These are phyloP conservation scores for Globisporangium alternatum DNA, from an alignment of 352 stramenopile genomes.

Conservation along the genomic window DNA sequence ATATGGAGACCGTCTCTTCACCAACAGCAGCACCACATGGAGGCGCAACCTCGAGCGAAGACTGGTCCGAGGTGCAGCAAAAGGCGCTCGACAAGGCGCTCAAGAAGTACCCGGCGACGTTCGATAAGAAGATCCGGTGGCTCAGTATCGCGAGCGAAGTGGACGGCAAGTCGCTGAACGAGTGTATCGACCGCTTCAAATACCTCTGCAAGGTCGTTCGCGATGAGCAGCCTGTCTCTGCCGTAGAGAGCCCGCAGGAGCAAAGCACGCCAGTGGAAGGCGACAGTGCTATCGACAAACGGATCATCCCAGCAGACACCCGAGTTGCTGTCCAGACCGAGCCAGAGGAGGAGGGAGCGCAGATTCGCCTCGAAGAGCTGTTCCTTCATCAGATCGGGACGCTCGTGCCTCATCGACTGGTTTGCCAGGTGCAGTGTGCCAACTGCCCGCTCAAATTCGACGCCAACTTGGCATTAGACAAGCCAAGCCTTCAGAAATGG, in stretches of 20 bases:
- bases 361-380: slow-evolving; percentile 60
- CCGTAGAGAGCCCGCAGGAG: neutral
- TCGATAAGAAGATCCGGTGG: slow-evolving; percentile 76
- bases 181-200: slow-evolving; percentile 84
- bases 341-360: slow-evolving; percentile 43
- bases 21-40: neutral
- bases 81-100: slow-evolving; percentile 59
- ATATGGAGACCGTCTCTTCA: neutral
- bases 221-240: slow-evolving; percentile 10
- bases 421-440: slow-evolving; percentile 64
- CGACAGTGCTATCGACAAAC: slow-evolving; percentile 24
- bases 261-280: slow-evolving; percentile 11
- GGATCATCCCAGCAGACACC: slow-evolving; percentile 44
- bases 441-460: slow-evolving; percentile 81
- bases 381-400: slow-evolving; percentile 81
- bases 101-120: slow-evolving; percentile 64
- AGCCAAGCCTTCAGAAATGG: slow-evolving; percentile 59
- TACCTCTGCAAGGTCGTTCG: slow-evolving; percentile 50
- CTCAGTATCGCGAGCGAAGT: slow-evolving; percentile 62
- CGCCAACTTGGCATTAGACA: slow-evolving; percentile 43
- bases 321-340: slow-evolving; percentile 59
- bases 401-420: slow-evolving; percentile 57
- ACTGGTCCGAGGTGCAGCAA: slow-evolving; percentile 70
- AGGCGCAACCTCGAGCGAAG: slow-evolving; percentile 13
- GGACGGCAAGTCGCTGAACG: slow-evolving; percentile 62